phyloP scores from a whole-genome alignment of 164 flowering plant species.

The Santalum album region DNA sequence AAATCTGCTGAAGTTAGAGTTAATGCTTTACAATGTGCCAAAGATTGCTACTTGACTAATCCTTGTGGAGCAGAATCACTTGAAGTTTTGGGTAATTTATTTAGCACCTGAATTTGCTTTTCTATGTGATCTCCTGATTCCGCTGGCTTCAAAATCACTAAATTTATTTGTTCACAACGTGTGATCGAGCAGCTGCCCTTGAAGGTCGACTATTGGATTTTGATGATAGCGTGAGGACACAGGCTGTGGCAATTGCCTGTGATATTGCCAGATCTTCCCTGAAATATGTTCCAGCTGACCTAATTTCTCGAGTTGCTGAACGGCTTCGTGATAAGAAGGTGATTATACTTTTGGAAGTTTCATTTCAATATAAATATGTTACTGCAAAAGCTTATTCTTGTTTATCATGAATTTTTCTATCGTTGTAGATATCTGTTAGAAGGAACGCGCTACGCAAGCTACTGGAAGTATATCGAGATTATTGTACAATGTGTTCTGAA shows the following conservation, averaged over 20 bases:
- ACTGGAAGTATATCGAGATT: slow-evolving; percentile 63
- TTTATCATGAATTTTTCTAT: too few relatives aligned
- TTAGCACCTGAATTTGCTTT: not conserved
- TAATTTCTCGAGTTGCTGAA: slow-evolving; percentile 50
- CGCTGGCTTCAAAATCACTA: not conserved
- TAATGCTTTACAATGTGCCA: slow-evolving; percentile 63
- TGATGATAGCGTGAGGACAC: slow-evolving; percentile 77
- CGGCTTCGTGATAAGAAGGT: slow-evolving; percentile 97
- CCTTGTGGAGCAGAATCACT: slow-evolving; percentile 46
- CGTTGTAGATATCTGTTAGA: slow-evolving; percentile 68
- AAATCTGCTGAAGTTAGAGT: slow-evolving; percentile 84
- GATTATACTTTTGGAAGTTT: not conserved
- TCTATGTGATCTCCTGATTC: slow-evolving; percentile 2
- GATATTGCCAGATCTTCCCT: slow-evolving; percentile 53
- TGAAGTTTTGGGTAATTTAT: slow-evolving; percentile 58
- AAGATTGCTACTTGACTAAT: slow-evolving; percentile 51
- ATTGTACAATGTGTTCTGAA: slow-evolving; percentile 59
- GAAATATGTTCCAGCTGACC: slow-evolving; percentile 33
- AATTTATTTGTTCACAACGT: slow-evolving; percentile 6
- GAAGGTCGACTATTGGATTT: slow-evolving; percentile 73
- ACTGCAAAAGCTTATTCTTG: not conserved
- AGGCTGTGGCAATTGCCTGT: slow-evolving; percentile 62
- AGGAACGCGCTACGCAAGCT: slow-evolving; percentile 68
- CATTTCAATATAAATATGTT: not conserved
- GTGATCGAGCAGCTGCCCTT: slow-evolving; percentile 52